Evolutionary conservation across 2,329 filamentous ascomycete species (phyloP), one percentile per base, ranked within the genome.

Genomic region (Aspergillus tubingensis): DNA sequence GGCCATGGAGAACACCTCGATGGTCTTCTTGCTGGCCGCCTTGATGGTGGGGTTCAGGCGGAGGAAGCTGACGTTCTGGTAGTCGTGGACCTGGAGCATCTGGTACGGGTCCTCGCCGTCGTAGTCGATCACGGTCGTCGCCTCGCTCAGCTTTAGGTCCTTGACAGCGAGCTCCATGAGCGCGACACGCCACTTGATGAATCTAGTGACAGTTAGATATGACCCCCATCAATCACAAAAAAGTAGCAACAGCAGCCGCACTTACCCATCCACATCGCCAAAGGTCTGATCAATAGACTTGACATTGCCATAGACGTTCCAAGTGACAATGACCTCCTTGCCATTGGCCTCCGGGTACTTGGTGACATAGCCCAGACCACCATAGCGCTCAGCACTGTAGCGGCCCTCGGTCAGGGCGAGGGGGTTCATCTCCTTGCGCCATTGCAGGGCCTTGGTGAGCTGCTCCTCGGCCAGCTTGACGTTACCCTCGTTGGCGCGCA

Each of bases 11-110:
- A 97, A 92, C 54, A 90, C 83, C 63, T 90, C 84, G 74, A 97
- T 96, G 49, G 91, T 93, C 79, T 93, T 87, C 71, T 87, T 88
- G 65, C 87, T 90, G 15, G 91, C 90, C 3, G 87, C 83, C 76
- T 91, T 92, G 77, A 95, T 88, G 59, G 84, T 82, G 0, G 90
- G 85, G 59, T 94, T 89, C 81, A 91, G 88, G 62, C 91, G 88
- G 67, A 97, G 83, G 83, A 97, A 96, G 71, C 88, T 91, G 73
- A 96, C 88, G 64, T 87, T 88, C 68, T 91, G 86, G 82, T 97
- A 97, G 81, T 98, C 94, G 79, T 98, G 94, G 27, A 97, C 88
- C 78, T 97, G 93, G 70, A 91, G 85, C 81, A 96, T 92, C 77
- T 94, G 91, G 80, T 96, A 96, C 1, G 90, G 91, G 72, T 97